Evolutionary conservation across 805 yeast genomes (phyloP), one percentile per base, ranked within the genome.

Genomic region (Nakazawaea ambrosiae): DNA sequence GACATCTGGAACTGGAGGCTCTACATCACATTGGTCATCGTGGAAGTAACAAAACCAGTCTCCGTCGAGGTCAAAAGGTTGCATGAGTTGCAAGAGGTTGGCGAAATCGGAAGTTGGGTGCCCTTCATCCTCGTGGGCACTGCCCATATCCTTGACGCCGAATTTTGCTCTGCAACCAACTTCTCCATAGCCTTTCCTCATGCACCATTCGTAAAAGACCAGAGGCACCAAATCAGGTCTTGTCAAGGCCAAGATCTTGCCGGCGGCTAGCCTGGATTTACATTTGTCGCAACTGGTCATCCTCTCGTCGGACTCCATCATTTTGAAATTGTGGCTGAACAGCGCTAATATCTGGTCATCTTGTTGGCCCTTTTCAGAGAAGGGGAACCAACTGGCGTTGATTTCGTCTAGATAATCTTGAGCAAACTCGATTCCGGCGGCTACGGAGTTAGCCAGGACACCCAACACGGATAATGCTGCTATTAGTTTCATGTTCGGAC

Each of bases 41-140:
- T 50, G 53, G 33, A 42, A 46, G 31, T 46, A 55, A 42, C 60
- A 55, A 37, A 49, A 54, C 23, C 45, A 51, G 39, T 53, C 57
- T 14, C 60, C 60, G 39, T 55, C 60, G 5, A 40, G 40, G 9
- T 54, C 53, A 31, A 42, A 43, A 7, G 57, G 54, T 28, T 43
- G 37, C 50, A 54, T 54, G 17, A 43, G 31, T 20, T 41, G 49
- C 22, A 50, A 40, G 44, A 54, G 30, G 30, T 46, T 45, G 4
- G 54, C 39, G 36, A 54, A 54, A 37, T 53, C 55, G 31, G 48
- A 44, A 10, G 55, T 55, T 25, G 44, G 37, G 24, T 47, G 34
- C 7, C 40, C 43, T 20, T 40, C 41, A 15, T 45, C 40, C n/a
- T 34, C 37, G n/a, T 25, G 16, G 20, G 29, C n/a, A n/a, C n/a